Base-by-base conservation (phyloP, 2,329 filamentous ascomycete species). In the Apiospora koreana region DNA sequence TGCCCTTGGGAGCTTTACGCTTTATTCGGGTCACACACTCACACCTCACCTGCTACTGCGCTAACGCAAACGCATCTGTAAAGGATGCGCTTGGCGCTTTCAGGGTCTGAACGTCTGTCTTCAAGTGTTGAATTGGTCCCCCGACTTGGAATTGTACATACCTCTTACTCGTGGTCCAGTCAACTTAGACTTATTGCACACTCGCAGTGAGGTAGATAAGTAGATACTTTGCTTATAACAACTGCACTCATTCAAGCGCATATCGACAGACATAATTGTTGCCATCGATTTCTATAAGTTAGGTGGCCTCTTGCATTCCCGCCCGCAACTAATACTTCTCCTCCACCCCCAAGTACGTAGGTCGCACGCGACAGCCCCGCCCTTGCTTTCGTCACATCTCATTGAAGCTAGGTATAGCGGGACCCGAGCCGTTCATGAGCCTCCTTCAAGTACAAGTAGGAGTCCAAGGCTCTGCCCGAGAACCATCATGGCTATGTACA, bases 331-430 rank as follows among this genome's bases (percentile, higher is more conserved):
- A 62, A 62, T 10, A 35, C 54, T 38, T 62, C 31, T 23, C 50
- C 50, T 58, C 54, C 54, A 62, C 54, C 38, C 28, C n/a, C n/a
- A n/a, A n/a, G n/a, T n/a, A n/a, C 31, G 21, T 9, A 31, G 12
- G 41, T 43, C 31, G 54, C 54, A 62, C 31, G 54, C 54, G 54
- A 62, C 54, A 62, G 54, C 54, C 54, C 54, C 54, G 54, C 54
- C 54, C 54, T 62, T 23, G 54, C 54, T 62, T 58, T 31, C 54
- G 54, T 62, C 54, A 62, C 54, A 38, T 38, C n/a, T 62, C 28
- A 58, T 31, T 21, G 35, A 18, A 62, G 54, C 54, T 62, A n/a
- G n/a, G n/a, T 38, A 62, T 38, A 62, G 54, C 54, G 54, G 54
- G 54, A 62, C 54, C 54, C 54, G 54, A 62, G 54, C 54, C 54